These are phyloP conservation scores for Colletotrichum tabaci DNA, from an alignment of 2,329 filamentous ascomycete genomes.

Conservation along the genomic window DNA sequence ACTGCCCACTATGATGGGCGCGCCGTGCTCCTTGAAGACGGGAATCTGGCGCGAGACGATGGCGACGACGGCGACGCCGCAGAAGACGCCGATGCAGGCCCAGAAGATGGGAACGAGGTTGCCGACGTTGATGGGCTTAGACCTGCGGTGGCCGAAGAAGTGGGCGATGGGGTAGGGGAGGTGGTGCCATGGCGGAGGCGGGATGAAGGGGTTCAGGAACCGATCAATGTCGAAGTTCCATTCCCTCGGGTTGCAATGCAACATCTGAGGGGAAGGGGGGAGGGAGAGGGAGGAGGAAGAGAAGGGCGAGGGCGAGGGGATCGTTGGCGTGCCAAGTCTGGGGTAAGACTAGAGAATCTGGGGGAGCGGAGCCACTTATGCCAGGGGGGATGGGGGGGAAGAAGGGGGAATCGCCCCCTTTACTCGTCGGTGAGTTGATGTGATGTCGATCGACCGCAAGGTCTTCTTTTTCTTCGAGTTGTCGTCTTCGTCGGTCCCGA, in stretches of 20 bases:
- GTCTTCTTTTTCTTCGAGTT: background rate
- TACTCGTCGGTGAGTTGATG: background rate
- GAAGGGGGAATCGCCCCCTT: background rate
- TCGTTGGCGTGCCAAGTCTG: slow-evolving; percentile 33
- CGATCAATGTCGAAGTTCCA: slow-evolving; percentile 82
- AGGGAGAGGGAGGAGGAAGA: too few species aligned
- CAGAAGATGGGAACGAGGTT: slow-evolving; percentile 73
- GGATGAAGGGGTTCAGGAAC: slow-evolving; percentile 80
- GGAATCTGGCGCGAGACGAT: slow-evolving; percentile 69
- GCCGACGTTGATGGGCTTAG: slow-evolving; percentile 59
- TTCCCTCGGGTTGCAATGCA: slow-evolving; percentile 32
- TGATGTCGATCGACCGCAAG: too few species aligned
- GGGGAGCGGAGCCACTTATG: slow-evolving; percentile 28
- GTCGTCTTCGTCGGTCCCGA: background rate
- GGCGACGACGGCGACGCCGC: slow-evolving; percentile 72
- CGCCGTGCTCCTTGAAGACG: slow-evolving; percentile 65
- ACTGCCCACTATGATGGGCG: slow-evolving; percentile 76
- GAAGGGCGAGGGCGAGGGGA: background rate
- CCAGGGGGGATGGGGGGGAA: background rate
- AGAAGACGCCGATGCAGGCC: slow-evolving; percentile 76
- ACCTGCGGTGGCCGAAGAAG: slow-evolving; percentile 75
- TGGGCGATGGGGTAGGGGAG: slow-evolving; percentile 77
- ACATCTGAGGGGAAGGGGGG: slow-evolving; percentile 2
- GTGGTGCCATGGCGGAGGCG: slow-evolving; percentile 73
- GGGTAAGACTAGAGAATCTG: slow-evolving; percentile 37